phyloP scores from a whole-genome alignment of 2,329 filamentous ascomycete genomes.

The Didymella keratinophila region DNA sequence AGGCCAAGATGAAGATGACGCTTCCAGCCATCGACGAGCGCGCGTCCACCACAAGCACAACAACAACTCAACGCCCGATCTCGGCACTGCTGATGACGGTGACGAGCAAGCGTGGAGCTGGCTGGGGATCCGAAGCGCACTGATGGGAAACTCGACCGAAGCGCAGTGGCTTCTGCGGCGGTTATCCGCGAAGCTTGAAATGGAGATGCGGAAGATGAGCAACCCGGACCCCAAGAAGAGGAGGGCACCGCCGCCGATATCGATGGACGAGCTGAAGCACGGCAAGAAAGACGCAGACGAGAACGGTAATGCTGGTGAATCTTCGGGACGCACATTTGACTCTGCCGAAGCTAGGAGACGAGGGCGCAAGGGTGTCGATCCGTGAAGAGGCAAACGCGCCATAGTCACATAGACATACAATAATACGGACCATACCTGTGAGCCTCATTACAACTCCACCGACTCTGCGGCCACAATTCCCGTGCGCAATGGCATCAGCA shows the following conservation, averaged over 20 bases:
- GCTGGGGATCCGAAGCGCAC: slow-evolving; percentile 72
- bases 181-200: slow-evolving; percentile 64
- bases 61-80: slow-evolving; percentile 35
- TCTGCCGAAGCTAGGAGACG: slow-evolving; percentile 21
- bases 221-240: slow-evolving; percentile 24
- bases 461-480: background rate
- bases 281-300: slow-evolving; percentile 4
- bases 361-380: slow-evolving; percentile 5
- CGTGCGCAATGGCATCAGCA: background rate
- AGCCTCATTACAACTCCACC: background rate
- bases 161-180: slow-evolving; percentile 76
- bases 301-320: slow-evolving; percentile 12
- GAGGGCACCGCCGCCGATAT: slow-evolving; percentile 43
- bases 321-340: slow-evolving; percentile 21
- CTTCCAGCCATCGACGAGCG: slow-evolving; percentile 47
- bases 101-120: slow-evolving; percentile 74
- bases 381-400: slow-evolving; percentile 11
- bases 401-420: background rate
- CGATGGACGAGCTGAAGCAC: slow-evolving; percentile 39
- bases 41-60: slow-evolving; percentile 30
- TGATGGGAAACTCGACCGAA: slow-evolving; percentile 74
- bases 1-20: slow-evolving; percentile 52
- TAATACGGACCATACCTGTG: background rate
- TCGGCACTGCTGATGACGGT: slow-evolving; percentile 44
- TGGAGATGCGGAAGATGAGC: slow-evolving; percentile 45